These are phyloP conservation scores for Puccinia triticina DNA, from an alignment of 1,284 basidiomycete species.

Conservation along the genomic window DNA sequence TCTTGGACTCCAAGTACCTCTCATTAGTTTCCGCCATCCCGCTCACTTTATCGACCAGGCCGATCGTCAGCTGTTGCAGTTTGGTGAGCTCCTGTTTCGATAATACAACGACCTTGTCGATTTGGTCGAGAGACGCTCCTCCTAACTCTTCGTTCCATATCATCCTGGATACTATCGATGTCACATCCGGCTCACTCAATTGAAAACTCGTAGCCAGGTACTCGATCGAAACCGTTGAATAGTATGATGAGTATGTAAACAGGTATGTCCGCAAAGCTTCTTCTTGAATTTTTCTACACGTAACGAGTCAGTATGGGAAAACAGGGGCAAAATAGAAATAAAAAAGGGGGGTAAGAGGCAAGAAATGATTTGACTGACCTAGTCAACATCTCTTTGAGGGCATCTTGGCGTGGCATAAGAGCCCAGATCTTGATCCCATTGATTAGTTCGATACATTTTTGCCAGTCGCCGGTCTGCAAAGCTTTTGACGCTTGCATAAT, in stretches of 20 bases:
- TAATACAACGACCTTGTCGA: slow-evolving; percentile 82
- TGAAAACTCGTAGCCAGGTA: slow-evolving; percentile 86
- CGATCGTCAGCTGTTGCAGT: slow-evolving; percentile 83
- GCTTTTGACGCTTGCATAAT: slow-evolving; percentile 99
- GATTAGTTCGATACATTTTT: slow-evolving; percentile 87
- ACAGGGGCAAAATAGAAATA: not conserved
- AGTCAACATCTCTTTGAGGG: slow-evolving; percentile 92
- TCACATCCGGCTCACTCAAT: slow-evolving; percentile 76
- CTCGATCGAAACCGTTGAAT: slow-evolving; percentile 83
- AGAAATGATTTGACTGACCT: slow-evolving; percentile 68
- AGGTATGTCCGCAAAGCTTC: slow-evolving; percentile 95
- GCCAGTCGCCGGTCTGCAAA: slow-evolving; percentile 95
- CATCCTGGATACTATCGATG: slow-evolving; percentile 95
- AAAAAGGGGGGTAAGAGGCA: not conserved
- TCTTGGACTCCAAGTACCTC: slow-evolving; percentile 85
- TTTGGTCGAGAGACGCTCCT: slow-evolving; percentile 87
- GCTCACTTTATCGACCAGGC: slow-evolving; percentile 83
- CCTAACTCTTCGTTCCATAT: slow-evolving; percentile 93
- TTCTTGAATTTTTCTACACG: slow-evolving; percentile 86
- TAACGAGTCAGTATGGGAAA: not conserved
- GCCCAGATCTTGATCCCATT: slow-evolving; percentile 97
- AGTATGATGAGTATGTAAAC: slow-evolving; percentile 96
- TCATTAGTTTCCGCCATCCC: slow-evolving; percentile 93
- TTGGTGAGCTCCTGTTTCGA: slow-evolving; percentile 84
- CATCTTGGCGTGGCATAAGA: slow-evolving; percentile 82